Percentiles rank a stretch among this genome's conserved stretches.
phyloP scores from a whole-genome alignment of 2,329 filamentous ascomycete species.

The Tolypocladium guangdongense region DNA sequence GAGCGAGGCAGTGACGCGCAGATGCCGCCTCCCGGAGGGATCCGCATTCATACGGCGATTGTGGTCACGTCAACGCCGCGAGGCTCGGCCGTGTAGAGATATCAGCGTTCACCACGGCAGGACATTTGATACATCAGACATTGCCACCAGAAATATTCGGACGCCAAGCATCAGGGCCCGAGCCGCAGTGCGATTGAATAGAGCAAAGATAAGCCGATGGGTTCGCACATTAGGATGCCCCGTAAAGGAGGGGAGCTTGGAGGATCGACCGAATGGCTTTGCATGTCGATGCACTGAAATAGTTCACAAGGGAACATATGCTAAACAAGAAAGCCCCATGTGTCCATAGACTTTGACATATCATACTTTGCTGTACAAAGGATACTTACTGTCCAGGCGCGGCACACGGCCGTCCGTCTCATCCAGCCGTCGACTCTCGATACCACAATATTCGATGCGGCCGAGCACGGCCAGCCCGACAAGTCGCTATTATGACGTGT shows the following conservation, averaged over 20 bases:
- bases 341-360: not conserved
- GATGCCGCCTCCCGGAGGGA: not conserved
- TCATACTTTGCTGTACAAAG: not conserved
- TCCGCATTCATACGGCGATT: conserved; percentile 1
- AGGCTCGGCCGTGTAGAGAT: not conserved
- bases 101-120: not conserved
- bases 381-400: not conserved
- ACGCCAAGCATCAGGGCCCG: not conserved
- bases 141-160: not conserved
- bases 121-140: not conserved
- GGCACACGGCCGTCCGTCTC: not conserved
- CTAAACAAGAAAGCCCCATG: not conserved
- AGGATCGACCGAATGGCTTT: not conserved
- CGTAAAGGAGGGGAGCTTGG: not conserved
- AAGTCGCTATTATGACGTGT: not conserved
- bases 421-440: not conserved
- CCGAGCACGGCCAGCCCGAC: not conserved
- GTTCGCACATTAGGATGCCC: not conserved
- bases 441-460: not conserved
- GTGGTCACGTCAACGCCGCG: not conserved
- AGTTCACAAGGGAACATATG: too few species aligned
- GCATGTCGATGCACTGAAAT: not conserved
- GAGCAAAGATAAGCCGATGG: not conserved
- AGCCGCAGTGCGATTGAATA: not conserved
- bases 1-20: not conserved